These are phyloP conservation scores for Penicillium roqueforti DNA, from an alignment of 495 filamentous ascomycete species.

Conservation along the genomic window DNA sequence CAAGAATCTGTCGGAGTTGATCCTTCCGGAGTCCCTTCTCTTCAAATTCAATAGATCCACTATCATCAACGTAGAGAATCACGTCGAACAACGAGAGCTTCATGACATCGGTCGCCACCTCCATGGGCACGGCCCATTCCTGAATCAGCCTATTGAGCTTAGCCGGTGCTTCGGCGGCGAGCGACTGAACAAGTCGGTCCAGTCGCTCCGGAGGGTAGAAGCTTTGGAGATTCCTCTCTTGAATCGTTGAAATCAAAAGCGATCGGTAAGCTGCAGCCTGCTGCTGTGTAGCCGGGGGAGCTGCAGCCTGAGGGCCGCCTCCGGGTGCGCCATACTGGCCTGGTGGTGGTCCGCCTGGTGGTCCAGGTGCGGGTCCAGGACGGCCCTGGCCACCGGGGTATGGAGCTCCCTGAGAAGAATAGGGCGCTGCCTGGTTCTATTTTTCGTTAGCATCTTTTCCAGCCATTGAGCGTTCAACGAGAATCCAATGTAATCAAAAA, in stretches of 20 bases:
- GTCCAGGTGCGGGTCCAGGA: slow-evolving; percentile 30
- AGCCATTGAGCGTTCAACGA: not conserved
- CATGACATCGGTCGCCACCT: slow-evolving; percentile 64
- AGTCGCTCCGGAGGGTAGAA: slow-evolving; percentile 52
- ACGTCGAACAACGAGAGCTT: slow-evolving; percentile 65
- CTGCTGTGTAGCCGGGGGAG: slow-evolving; percentile 40
- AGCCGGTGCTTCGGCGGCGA: slow-evolving; percentile 41
- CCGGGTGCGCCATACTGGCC: slow-evolving; percentile 22
- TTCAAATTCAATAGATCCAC: slow-evolving; percentile 66
- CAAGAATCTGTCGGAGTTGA: slow-evolving; percentile 60
- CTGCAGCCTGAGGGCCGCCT: slow-evolving; percentile 23
- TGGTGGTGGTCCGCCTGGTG: slow-evolving; percentile 6
- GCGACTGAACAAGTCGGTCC: slow-evolving; percentile 33
- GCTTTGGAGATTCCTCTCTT: slow-evolving; percentile 52
- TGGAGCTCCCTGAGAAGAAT: slow-evolving; percentile 32
- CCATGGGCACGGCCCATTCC: slow-evolving; percentile 54
- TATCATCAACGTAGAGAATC: slow-evolving; percentile 67
- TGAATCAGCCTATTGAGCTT: slow-evolving; percentile 50
- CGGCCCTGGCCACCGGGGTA: slow-evolving; percentile 32
- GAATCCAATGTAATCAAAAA: slow-evolving; percentile 11
- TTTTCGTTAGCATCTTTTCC: slow-evolving; percentile 16
- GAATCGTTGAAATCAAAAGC: slow-evolving; percentile 49
- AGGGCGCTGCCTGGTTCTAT: slow-evolving; percentile 22
- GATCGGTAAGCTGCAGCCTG: slow-evolving; percentile 51
- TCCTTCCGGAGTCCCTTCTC: slow-evolving; percentile 62